Base-by-base conservation (phyloP, 768 basidiomycete genomes). In the Fibroporia radiculosa region DNA sequence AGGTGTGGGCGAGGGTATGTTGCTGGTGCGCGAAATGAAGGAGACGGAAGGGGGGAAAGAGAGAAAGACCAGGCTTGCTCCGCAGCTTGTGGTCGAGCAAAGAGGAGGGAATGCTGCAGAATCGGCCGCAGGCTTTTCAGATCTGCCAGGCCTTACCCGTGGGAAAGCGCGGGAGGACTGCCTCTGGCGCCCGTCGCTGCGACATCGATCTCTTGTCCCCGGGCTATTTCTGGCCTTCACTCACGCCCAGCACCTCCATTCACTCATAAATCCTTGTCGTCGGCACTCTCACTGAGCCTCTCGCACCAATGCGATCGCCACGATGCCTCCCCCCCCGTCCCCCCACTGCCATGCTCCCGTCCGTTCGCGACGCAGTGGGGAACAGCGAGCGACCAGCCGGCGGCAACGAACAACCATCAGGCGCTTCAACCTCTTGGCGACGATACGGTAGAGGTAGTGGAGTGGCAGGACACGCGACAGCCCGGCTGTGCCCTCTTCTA, bases 1-100 rank as follows among this genome's bases (percentile, higher is more conserved):
- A 36, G 42, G 48, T 39, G 22, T 28, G 39, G 23, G 41, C 37
- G 46, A n/a, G 52, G 52, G 56, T 55, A 56, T 58, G 47, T 38
- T 47, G 36, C 40, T 25, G 33, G 27, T 23, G 13, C 23, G 16
- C 31, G 42, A 18, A 12, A 27, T 13, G 39, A 33, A 31, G 41
- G 29, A 26, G 25, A 18, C 22, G 40, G 36, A 13, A 27, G 29
- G n/a, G 40, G 19, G 36, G 39, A 26, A 33, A 46, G 19, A 28
- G 35, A 36, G 40, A 37, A 25, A 24, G 48, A 35, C 25, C 28
- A 26, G 48, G 31, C 41, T 42, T 28, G 41, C 41, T 42, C 41
- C 41, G 41, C 41, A 42, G 41, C 41, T 19, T 42, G 41, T 27
- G 8, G 27, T 25, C 18, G 40, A 40, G 38, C 42, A 45, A 45